These are phyloP conservation scores for Fistulifera pelliculosa DNA, from an alignment of 108 stramenopile genomes.

Conservation along the genomic window DNA sequence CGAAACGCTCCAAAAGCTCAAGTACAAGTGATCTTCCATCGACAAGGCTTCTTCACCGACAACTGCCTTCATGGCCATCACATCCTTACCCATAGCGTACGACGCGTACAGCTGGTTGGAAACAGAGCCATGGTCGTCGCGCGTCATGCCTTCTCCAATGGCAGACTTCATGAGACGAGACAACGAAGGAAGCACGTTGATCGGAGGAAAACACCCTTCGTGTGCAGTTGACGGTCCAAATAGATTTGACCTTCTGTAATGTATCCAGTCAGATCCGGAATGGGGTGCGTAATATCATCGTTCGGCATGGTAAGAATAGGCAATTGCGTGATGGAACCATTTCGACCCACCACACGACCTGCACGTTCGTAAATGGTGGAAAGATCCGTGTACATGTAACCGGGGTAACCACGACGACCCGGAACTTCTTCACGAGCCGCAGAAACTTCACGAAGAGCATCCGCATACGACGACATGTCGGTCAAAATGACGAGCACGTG, in stretches of 20 bases:
- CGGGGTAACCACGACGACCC: conserved; percentile 99
- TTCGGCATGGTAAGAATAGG: conserved; percentile 99
- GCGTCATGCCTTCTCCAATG: conserved; percentile 99
- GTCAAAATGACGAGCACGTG: conserved; percentile 99
- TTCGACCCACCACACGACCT: conserved; percentile 96
- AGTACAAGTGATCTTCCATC: conserved; percentile 98
- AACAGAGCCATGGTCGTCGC: conserved; percentile 94
- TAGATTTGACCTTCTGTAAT: conserved; percentile 99
- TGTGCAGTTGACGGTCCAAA: conserved; percentile 96
- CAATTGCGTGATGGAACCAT: conserved; percentile 99
- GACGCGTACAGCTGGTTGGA: conserved; percentile 99
- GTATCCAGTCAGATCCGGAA: conserved; percentile 99
- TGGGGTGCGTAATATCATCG: conserved; percentile 99
- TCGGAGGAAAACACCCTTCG: conserved; percentile 98
- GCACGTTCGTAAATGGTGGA: conserved; percentile 99
- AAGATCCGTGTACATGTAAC: conserved; percentile 99
- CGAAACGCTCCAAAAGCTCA: conserved; percentile 98
- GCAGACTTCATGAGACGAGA: conserved; percentile 99
- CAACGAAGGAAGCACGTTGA: conserved; percentile 98
- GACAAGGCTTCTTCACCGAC: conserved; percentile 99
- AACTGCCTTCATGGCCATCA: conserved; percentile 99
- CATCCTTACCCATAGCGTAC: conserved; percentile 99
- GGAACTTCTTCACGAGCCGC: conserved; percentile 99
- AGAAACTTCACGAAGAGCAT: conserved; percentile 98
- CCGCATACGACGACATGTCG: conserved; percentile 99